Evolutionary conservation across 1,139 yeast genomes (phyloP).

Genomic region (Pichia sp.): DNA sequence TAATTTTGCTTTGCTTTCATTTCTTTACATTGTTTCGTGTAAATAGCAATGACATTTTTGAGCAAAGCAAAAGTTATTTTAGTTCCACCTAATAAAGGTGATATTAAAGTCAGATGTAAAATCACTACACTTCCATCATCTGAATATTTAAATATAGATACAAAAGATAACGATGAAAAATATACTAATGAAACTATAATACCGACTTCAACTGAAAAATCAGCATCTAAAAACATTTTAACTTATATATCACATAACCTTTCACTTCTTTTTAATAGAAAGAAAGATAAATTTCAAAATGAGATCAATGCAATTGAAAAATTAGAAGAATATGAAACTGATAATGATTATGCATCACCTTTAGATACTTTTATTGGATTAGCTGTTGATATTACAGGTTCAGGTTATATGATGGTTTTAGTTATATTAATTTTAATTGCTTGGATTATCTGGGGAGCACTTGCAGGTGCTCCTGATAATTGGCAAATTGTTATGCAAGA

Average conservation of each 20-base stretch:
- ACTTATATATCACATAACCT: constrained; percentile 10
- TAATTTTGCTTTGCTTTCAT: too few species aligned
- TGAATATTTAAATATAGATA: background rate
- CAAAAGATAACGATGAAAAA: background rate
- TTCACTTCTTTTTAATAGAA: background rate
- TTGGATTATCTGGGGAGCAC: constrained; percentile 32
- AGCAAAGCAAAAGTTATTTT: background rate
- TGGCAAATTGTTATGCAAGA: constrained; percentile 40
- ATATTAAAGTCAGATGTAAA: constrained; percentile 6
- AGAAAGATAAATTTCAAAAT: background rate
- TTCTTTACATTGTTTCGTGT: background rate
- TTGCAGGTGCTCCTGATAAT: constrained; percentile 27
- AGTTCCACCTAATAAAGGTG: constrained; percentile 7
- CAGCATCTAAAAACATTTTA: background rate
- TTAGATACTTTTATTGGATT: constrained; percentile 13
- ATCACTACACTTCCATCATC: background rate
- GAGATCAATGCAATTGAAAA: constrained; percentile 1
- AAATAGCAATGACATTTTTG: background rate
- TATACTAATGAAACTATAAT: background rate
- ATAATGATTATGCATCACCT: constrained; percentile 12
- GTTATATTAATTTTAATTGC: constrained; percentile 27
- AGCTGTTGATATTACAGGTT: constrained; percentile 27
- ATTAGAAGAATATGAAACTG: constrained; percentile 8
- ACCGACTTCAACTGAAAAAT: background rate
- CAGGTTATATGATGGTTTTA: constrained; percentile 24